These are phyloP conservation scores for Candida krabiensis DNA, from an alignment of 805 yeast species.

Conservation along the genomic window DNA sequence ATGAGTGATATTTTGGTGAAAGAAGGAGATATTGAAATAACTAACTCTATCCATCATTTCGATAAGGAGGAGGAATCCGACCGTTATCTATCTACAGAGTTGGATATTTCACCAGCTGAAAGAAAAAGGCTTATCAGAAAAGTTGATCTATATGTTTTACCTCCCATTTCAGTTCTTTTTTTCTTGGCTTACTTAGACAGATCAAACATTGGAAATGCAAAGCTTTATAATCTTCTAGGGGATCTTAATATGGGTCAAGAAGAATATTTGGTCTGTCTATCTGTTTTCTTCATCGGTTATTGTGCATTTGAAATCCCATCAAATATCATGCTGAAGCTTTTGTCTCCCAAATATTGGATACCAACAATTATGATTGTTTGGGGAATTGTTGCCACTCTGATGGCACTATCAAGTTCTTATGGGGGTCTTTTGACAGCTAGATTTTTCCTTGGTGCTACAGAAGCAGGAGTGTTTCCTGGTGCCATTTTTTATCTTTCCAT, in stretches of 20 bases:
- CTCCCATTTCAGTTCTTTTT: neutral
- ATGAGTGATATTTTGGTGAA: too few relatives aligned
- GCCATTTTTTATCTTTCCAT: slow-evolving; percentile 33
- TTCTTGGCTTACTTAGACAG: neutral
- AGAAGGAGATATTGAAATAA: too few relatives aligned
- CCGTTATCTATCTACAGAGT: too few relatives aligned
- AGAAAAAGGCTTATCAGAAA: neutral
- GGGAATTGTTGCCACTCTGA: neutral
- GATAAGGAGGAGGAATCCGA: too few relatives aligned
- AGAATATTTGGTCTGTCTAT: neutral
- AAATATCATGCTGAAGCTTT: neutral
- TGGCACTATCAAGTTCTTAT: neutral
- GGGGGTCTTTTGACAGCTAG: neutral
- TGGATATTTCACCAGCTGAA: too few relatives aligned
- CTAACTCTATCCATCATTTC: too few relatives aligned
- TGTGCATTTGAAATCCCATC: neutral
- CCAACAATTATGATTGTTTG: neutral
- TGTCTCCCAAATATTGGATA: neutral
- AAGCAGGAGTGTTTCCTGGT: neutral
- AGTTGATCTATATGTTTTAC: neutral
- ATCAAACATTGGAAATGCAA: neutral
- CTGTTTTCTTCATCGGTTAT: neutral
- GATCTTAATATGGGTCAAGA: neutral
- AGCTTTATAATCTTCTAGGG: neutral
- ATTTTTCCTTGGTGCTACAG: neutral